These are phyloP conservation scores for Pascua guehoae DNA, from an alignment of 1,284 basidiomycete genomes.

Conservation along the genomic window DNA sequence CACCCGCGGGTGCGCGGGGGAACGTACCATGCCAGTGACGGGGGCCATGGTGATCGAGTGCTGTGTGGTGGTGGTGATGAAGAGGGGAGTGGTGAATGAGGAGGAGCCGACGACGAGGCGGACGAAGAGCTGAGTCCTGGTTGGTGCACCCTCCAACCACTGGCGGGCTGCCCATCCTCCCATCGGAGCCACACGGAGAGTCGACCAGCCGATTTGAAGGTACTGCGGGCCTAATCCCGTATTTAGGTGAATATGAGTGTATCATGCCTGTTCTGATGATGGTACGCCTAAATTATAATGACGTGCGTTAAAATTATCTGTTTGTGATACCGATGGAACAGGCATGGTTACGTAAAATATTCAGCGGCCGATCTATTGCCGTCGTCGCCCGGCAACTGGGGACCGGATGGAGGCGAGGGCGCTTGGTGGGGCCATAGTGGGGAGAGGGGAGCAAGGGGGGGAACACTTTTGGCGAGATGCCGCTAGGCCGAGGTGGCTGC, in stretches of 20 bases:
- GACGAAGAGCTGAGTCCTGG: constrained; percentile 2
- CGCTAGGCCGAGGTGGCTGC: not conserved
- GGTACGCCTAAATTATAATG: no score
- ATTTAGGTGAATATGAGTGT: no score
- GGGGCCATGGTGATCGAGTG: constrained; percentile 11
- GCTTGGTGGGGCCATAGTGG: not conserved
- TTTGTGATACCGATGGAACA: no score
- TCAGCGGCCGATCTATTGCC: no score
- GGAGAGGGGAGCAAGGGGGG: not conserved
- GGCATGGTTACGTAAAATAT: no score
- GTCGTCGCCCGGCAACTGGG: no score
- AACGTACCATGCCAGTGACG: constrained; percentile 22
- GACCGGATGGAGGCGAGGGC: not conserved
- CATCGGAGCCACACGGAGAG: no score
- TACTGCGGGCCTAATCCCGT: no score
- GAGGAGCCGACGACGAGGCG: not conserved
- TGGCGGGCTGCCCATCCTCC: not conserved
- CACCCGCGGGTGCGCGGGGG: no score
- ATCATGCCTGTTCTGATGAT: no score
- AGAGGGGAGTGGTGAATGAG: constrained; percentile 3
- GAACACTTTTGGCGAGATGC: constrained; percentile 1
- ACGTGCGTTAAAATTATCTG: no score
- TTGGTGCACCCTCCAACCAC: constrained; percentile 5
- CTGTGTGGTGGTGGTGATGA: constrained; percentile 11
- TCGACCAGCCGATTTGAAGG: no score